phyloP scores from a whole-genome alignment of 1,284 basidiomycete genomes.

The Boletellus deceptivus region DNA sequence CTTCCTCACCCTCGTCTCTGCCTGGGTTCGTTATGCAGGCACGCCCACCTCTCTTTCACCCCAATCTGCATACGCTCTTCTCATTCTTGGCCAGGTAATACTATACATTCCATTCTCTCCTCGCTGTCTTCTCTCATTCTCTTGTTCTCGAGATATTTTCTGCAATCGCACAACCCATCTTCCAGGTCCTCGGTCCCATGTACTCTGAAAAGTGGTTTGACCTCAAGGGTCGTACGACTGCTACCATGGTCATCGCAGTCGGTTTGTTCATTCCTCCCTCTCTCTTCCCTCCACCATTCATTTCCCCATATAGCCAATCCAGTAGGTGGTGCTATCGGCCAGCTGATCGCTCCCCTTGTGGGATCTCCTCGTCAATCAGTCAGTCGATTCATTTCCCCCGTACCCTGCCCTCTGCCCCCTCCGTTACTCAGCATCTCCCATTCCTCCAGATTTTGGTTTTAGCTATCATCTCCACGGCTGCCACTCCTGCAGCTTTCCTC shows the following conservation, averaged over 20 bases:
- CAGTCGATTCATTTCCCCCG: conserved; percentile 19
- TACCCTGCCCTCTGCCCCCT: background rate
- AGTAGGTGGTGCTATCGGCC: conserved; percentile 63
- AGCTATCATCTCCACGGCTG: conserved; percentile 65
- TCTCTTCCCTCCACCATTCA: background rate
- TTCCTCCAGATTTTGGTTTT: conserved; percentile 59
- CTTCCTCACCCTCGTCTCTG: conserved; percentile 52
- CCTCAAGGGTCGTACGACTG: conserved; percentile 67
- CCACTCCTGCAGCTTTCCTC: conserved; percentile 53
- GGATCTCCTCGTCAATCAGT: conserved; percentile 58
- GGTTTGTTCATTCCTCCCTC: conserved; percentile 35
- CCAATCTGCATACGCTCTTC: conserved; percentile 56
- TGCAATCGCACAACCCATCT: conserved; percentile 63
- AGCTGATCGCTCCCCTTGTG: conserved; percentile 66
- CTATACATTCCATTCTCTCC: conserved; percentile 44
- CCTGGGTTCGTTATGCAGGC: conserved; percentile 76
- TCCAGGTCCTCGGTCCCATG: conserved; percentile 69
- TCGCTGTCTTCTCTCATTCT: conserved; percentile 27
- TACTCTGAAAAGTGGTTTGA: conserved; percentile 83
- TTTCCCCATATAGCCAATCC: conserved; percentile 54
- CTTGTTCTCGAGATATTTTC: conserved; percentile 28
- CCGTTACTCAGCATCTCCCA: background rate
- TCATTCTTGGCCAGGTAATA: conserved; percentile 68
- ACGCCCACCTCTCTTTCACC: conserved; percentile 51
- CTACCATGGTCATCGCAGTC: conserved; percentile 77